Percentiles rank a stretch among this genome's conserved stretches.
phyloP scores from a whole-genome alignment of 306 rosid genomes.

The Delonix regia region DNA sequence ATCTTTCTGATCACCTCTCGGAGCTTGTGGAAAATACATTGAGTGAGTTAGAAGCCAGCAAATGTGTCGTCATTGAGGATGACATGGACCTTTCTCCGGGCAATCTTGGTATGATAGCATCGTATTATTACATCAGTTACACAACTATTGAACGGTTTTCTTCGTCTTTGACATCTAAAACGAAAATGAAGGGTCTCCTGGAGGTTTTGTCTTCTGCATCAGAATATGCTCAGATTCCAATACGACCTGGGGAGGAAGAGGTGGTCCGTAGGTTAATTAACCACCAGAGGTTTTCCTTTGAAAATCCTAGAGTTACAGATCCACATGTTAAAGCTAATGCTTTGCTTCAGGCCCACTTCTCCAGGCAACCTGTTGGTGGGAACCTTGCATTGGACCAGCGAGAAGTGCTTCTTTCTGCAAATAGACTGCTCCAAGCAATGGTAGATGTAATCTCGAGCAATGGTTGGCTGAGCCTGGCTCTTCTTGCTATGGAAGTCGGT shows the following conservation, averaged over 20 bases:
- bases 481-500: slow-evolving; percentile 92
- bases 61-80: slow-evolving; percentile 75
- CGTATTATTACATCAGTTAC: slow-evolving; percentile 85
- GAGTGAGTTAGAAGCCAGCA: slow-evolving; percentile 86
- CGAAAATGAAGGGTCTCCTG: slow-evolving; percentile 92
- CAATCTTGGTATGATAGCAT: slow-evolving; percentile 91
- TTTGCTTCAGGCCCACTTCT: slow-evolving; percentile 90
- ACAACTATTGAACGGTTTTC: slow-evolving; percentile 92
- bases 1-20: slow-evolving; percentile 92
- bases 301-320: slow-evolving; percentile 75
- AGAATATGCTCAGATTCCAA: slow-evolving; percentile 84
- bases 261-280: slow-evolving; percentile 75
- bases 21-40: slow-evolving; percentile 86
- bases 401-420: slow-evolving; percentile 84
- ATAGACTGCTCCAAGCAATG: slow-evolving; percentile 86
- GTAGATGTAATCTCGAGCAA: slow-evolving; percentile 93
- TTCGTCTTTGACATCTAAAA: slow-evolving; percentile 73
- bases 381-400: slow-evolving; percentile 84
- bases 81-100: slow-evolving; percentile 83
- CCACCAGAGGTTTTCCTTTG: slow-evolving; percentile 91
- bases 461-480: slow-evolving; percentile 88
- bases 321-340: slow-evolving; percentile 90
- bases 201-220: slow-evolving; percentile 86
- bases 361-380: slow-evolving; percentile 84
- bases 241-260: slow-evolving; percentile 96